Evolutionary conservation across 2,329 filamentous ascomycete species (phyloP).

Genomic region (Fusarium sp.): DNA sequence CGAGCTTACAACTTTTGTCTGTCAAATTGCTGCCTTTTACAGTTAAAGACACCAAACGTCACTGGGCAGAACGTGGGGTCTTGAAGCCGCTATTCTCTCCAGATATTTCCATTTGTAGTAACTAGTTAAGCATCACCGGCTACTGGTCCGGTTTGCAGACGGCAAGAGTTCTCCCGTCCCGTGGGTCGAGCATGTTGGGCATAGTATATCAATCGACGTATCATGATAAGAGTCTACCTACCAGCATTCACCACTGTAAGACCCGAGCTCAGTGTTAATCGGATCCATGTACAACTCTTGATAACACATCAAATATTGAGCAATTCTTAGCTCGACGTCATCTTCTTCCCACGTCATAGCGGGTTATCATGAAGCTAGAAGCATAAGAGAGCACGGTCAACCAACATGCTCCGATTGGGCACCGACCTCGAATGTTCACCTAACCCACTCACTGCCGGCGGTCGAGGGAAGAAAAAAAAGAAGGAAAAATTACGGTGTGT

Average conservation of each 20-base stretch:
- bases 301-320: background rate
- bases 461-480: background rate
- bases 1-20: background rate
- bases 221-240: background rate
- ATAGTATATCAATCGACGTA: background rate
- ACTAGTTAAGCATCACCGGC: background rate
- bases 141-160: background rate
- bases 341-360: conserved; percentile 1
- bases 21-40: conserved; percentile 28
- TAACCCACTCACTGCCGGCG: background rate
- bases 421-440: background rate
- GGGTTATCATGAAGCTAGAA: background rate
- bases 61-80: conserved; percentile 27
- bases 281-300: background rate
- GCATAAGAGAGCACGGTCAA: background rate
- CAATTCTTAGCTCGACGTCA: background rate
- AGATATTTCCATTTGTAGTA: conserved; percentile 36
- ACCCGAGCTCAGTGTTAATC: background rate
- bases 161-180: background rate
- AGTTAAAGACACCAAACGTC: conserved; percentile 18
- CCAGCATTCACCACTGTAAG: background rate
- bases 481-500: background rate
- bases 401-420: conserved; percentile 14
- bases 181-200: background rate
- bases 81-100: conserved; percentile 18